Evolutionary conservation across 768 basidiomycete genomes (phyloP), one percentile per base, ranked within the genome.

Genomic region (Inosperma sp.): DNA sequence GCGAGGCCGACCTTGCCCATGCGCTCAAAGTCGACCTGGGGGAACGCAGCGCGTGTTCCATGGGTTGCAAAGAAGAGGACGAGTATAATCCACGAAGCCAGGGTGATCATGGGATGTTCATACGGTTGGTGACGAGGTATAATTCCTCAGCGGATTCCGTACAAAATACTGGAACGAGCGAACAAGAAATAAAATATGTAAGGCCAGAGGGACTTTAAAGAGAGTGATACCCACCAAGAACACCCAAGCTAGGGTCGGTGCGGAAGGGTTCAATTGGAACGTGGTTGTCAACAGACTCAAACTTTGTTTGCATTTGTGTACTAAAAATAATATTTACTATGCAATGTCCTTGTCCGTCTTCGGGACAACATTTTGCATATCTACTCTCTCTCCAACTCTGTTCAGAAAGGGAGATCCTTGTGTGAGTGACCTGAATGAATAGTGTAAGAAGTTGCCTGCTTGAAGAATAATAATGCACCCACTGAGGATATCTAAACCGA

Each of bases 1-100:
- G 85, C 83, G 34, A 97, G 76, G 50, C 84, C 93, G 43, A 97
- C 93, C 48, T 77, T 84, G 56, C 95, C 95, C 90, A 99, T 94
- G 47, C 86, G 84, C 62, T 76, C 64, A 57, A 75, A 74, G 57
- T 75, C 73, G 59, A 77, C 70, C 52, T 67, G 65, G 45, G 73
- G 73, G 46, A 71, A 52, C 50, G 70, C 56, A 19, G 70, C 72
- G 49, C 58, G 57, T 42, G 60, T 68, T 46, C 51, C 66, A 69
- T 67, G 57, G 52, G 53, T 40, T 39, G 56, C 8, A 55, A 68
- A 52, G 52, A 66, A 54, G 49, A 63, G 36, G 61, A 63, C 55
- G 62, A 63, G 56, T 56, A 63, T 52, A 53, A 64, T 54, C 55
- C 50, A 46, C 43, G 50, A 60, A 23, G 54, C 49, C 55, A 56